Percentiles rank a stretch among this genome's conserved stretches.
Evolutionary conservation across 169 alveolate genomes (phyloP).

Genomic region (Cyclospora cayetanensis): DNA sequence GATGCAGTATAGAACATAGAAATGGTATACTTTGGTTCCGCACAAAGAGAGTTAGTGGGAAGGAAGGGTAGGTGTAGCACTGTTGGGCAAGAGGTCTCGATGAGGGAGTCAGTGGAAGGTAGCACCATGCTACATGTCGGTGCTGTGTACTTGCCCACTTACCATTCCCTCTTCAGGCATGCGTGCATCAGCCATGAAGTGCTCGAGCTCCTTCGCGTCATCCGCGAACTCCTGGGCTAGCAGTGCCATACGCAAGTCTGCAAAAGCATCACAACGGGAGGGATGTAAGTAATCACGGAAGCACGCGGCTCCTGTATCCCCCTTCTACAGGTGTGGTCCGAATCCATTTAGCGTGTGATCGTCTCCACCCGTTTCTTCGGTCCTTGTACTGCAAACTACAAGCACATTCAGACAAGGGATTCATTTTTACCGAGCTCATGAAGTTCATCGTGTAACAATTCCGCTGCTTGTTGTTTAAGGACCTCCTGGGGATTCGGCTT

Average conservation of each 20-base stretch:
- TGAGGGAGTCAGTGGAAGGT: neutral
- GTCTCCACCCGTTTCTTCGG: neutral
- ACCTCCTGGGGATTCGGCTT: slow-evolving; percentile 14
- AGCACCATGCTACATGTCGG: neutral
- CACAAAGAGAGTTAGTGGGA: no score
- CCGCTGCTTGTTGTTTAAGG: neutral
- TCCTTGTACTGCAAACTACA: neutral
- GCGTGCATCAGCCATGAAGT: slow-evolving; percentile 36
- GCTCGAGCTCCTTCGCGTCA: slow-evolving; percentile 44
- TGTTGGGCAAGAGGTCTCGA: neutral
- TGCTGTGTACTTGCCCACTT: neutral
- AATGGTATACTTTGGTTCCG: no score
- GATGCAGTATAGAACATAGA: no score
- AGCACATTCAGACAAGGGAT: neutral
- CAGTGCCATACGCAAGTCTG: slow-evolving; percentile 24
- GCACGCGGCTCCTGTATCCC: neutral
- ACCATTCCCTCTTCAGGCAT: neutral
- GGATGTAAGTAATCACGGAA: neutral
- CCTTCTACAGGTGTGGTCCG: neutral
- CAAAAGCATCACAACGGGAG: neutral
- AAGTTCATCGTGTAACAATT: slow-evolving; percentile 19
- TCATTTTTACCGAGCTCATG: slow-evolving; percentile 19
- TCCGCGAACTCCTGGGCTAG: slow-evolving; percentile 44
- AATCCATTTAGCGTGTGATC: no score
- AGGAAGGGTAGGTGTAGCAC: no score